These are phyloP conservation scores for Syzygium grande DNA, from an alignment of 345 rosid genomes.

Conservation along the genomic window DNA sequence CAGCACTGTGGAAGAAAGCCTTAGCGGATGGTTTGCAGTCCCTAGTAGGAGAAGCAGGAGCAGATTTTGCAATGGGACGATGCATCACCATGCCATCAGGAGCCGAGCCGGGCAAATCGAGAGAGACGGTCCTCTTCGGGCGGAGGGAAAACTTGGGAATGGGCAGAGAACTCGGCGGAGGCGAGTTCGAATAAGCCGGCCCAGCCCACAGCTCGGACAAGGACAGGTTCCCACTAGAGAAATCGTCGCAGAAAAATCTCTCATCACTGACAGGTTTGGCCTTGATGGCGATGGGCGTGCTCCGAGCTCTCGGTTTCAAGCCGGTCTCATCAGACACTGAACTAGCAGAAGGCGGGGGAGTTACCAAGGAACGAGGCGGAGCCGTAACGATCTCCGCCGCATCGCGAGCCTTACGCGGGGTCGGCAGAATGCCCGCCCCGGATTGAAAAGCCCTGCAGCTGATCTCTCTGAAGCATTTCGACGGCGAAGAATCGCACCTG, in stretches of 20 bases:
- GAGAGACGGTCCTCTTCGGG: conserved; percentile 54
- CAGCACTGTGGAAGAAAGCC: conserved; percentile 44
- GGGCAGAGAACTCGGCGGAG: conserved; percentile 89
- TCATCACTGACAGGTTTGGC: conserved; percentile 9
- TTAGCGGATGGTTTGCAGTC: conserved; percentile 23
- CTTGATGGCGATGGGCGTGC: conserved; percentile 51
- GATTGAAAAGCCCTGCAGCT: conserved; percentile 74
- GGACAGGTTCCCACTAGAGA: conserved; percentile 19
- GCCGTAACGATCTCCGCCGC: conserved; percentile 21
- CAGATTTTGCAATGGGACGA: conserved; percentile 59
- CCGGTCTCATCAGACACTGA: conserved; percentile 2
- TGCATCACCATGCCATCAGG: conserved; percentile 21
- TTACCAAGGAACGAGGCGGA: conserved; percentile 13
- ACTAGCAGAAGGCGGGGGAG: conserved; percentile 13
- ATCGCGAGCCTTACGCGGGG: conserved; percentile 30
- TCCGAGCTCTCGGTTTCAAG: conserved; percentile 1
- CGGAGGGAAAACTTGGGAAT: conserved; percentile 78
- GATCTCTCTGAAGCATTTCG: conserved; percentile 46
- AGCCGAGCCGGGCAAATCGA: conserved; percentile 36
- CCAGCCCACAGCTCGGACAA: conserved; percentile 95
- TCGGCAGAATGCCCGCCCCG: conserved; percentile 68
- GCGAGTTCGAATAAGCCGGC: conserved; percentile 94
- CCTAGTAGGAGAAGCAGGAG: conserved; percentile 82
- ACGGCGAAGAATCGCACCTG: conserved; percentile 42
- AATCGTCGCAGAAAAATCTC: conserved; percentile 20